Base-by-base conservation (phyloP, 2,329 filamentous ascomycete species). In the Diplodia sapinea region DNA sequence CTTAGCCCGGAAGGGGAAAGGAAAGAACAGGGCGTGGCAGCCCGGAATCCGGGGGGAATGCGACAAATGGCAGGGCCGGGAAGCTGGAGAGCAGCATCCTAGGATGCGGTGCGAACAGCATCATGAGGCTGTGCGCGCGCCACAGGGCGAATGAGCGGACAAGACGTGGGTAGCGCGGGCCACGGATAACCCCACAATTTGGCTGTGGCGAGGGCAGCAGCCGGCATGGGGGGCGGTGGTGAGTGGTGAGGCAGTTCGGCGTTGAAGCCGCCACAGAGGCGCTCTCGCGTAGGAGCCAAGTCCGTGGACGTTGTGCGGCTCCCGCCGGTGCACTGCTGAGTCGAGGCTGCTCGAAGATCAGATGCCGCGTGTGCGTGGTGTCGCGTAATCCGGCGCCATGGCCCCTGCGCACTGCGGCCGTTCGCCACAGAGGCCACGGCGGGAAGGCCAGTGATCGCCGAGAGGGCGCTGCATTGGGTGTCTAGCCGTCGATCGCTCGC, bases 291-390 rank as follows among this genome's bases (percentile, higher is more conserved):
- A 62, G 57, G 57, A 62, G 57, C 57, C 57, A 43, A 50, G 26
- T 62, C 57, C 57, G 57, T 50, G 8, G 26, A 62, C 26, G 43
- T 23, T 62, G 43, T 62, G 57, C 57, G 55, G 55, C 55, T 59
- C 55, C 55, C 38, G 55, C 54, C 54, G 54, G 9, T 17, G 54
- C 5, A n/a, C 31, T 9, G 15, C 29, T 26, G 59, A 63, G 43
- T 63, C 59, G 59, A 63, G 59, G 59, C 59, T 51, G 43, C 59
- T 63, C 23, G 59, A 63, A 50, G 59, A 63, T 63, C 59, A 63
- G 43, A 31, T 63, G 59, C 59, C 59, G 59, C 36, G 59, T 51
- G 59, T 31, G 59, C 43, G 47, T 31, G 50, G 59, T 8, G 59
- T 63, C 59, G 59, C 59, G 59, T 63, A 63, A 63, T 63, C 59